Evolutionary conservation across 75 land plant genomes (phyloP).

Genomic region (Gnetum montanum): DNA sequence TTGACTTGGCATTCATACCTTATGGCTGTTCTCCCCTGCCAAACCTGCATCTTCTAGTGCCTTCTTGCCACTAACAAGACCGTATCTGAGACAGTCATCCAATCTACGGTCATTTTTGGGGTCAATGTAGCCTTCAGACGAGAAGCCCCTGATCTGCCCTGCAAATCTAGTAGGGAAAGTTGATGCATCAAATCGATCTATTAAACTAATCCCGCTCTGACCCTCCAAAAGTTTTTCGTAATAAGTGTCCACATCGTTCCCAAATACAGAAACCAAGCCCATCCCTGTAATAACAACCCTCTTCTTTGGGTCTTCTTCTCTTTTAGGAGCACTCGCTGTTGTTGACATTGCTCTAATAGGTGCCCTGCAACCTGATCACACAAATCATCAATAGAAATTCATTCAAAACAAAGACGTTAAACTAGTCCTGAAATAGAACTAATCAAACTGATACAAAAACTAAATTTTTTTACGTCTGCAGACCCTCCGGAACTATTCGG

Average conservation of each 20-base stretch:
- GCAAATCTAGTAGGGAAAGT: constrained; percentile 60
- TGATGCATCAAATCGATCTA: constrained; percentile 68
- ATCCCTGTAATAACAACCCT: constrained; percentile 70
- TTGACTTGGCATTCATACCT: too few relatives aligned
- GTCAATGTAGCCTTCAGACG: constrained; percentile 52
- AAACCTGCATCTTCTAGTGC: constrained; percentile 52
- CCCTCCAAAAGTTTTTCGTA: constrained; percentile 59
- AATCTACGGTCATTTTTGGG: constrained; percentile 66
- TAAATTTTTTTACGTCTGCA: too few relatives aligned
- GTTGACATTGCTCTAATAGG: constrained; percentile 13
- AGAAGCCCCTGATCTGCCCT: constrained; percentile 61
- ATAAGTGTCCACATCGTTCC: constrained; percentile 58
- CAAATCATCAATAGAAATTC: too few relatives aligned
- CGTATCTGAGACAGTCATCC: constrained; percentile 63
- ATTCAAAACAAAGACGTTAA: too few relatives aligned
- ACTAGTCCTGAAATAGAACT: too few relatives aligned
- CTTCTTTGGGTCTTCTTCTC: constrained; percentile 58
- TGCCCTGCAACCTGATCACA: constrained; percentile 5
- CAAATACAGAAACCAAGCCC: constrained; percentile 75
- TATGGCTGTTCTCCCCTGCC: constrained; percentile 29
- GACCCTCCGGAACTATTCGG: too few relatives aligned
- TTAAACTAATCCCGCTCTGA: constrained; percentile 43
- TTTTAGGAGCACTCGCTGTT: constrained; percentile 32
- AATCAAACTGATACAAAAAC: too few relatives aligned
- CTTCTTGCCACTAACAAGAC: constrained; percentile 63